Base-by-base conservation (phyloP, 1,284 basidiomycete species). In the Apiotrichum porosum region DNA sequence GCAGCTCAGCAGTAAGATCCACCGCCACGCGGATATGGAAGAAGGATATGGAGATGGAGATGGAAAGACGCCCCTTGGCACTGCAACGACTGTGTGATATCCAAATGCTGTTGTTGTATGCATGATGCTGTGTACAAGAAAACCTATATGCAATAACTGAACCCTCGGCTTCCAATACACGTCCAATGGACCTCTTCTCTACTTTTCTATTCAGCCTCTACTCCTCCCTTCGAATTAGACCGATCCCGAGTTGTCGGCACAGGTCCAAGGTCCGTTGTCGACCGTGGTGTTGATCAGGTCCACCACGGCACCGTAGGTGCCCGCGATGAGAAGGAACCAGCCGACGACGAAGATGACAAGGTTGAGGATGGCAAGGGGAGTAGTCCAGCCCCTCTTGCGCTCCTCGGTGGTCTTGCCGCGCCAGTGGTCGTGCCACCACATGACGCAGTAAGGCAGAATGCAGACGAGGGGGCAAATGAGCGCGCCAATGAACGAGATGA, bases 391-490 rank as follows among this genome's bases (percentile, higher is more conserved):
- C 17, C 12, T 17, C 13, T n/a, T 17, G 43, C 43, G 31, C 36
- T 47, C 51, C 28, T 49, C 34, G 13, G 43, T 28, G 28, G 47
- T 35, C 31, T 26, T 39, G 19, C 40, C 33, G 37, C 53, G 42
- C 61, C 57, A 57, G 51, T 64, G 62, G 54, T 63, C 59, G 44
- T 53, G 53, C 15, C 56, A 48, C 61, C 62, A 68, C 63, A 68
- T 64, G 54, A 54, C 46, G 4, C 52, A 51, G 48, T 61, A 59
- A 3, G 54, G 48, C 14, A 48, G 26, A 26, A 61, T 44, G 39
- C 48, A 57, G n/a, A 57, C 43, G 36, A 56, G 38, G 13, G 57
- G 57, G 51, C 49, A 58, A 47, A 54, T 51, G 18, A 66, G 53
- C 4, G 60, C 59, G 23, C 62, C 64, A 38, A 66, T 56, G 36